phyloP scores from a whole-genome alignment of 345 rosid species.

The Dovyalis caffra region DNA sequence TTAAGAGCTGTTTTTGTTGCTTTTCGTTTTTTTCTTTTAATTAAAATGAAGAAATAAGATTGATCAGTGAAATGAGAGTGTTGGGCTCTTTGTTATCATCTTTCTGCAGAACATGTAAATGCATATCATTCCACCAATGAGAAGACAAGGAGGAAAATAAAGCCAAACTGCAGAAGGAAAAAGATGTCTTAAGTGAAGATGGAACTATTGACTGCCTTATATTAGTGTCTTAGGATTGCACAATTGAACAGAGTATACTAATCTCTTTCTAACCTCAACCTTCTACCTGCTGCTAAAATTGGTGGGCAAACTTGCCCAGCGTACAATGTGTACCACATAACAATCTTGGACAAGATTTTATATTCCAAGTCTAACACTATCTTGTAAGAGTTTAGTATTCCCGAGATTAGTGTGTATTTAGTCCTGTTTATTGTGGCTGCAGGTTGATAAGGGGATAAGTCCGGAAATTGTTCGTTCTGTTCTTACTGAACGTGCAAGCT shows the following conservation, averaged over 20 bases:
- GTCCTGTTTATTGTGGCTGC: conserved; percentile 18
- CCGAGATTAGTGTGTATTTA: neutral
- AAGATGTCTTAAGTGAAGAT: neutral
- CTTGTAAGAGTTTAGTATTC: too few relatives aligned
- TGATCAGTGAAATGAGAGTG: too few relatives aligned
- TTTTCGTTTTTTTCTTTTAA: too few relatives aligned
- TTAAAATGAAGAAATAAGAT: too few relatives aligned
- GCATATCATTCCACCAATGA: neutral
- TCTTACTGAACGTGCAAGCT: conserved; percentile 72
- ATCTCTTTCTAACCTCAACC: neutral
- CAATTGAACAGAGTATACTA: neutral
- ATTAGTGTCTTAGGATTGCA: neutral
- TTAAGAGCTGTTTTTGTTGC: too few relatives aligned
- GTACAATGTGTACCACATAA: neutral
- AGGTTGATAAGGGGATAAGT: conserved; percentile 85
- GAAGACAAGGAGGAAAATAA: neutral
- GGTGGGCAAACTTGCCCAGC: neutral
- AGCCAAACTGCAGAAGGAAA: neutral
- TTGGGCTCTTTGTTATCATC: too few relatives aligned
- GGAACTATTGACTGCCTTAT: neutral
- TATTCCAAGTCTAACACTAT: neutral
- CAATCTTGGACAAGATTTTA: neutral
- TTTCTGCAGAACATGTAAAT: neutral
- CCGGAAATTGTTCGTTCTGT: conserved; percentile 88
- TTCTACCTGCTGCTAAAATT: neutral